phyloP scores from a whole-genome alignment of 2,329 filamentous ascomycete genomes.

The Ophiocordyceps polyrhachis-furcata region DNA sequence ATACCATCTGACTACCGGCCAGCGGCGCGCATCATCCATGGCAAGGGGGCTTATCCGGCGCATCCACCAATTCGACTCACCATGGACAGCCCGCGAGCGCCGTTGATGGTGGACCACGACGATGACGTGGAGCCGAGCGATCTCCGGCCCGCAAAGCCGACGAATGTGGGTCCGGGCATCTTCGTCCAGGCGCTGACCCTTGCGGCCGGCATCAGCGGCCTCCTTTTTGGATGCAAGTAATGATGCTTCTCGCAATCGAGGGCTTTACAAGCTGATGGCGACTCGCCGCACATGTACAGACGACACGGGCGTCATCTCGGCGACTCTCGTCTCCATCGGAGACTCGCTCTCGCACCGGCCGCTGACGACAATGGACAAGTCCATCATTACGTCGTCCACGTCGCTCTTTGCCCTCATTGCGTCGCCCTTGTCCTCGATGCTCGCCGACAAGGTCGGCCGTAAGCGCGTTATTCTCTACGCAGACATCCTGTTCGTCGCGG shows the following conservation, averaged over 20 bases:
- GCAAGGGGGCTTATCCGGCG: background rate
- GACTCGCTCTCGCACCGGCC: constrained; percentile 35
- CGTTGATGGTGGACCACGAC: constrained; percentile 15
- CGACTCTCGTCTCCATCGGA: constrained; percentile 45
- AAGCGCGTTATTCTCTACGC: constrained; percentile 44
- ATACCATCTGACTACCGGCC: no score
- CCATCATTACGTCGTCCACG: constrained; percentile 51
- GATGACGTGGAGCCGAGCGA: constrained; percentile 10
- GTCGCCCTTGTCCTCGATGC: constrained; percentile 44
- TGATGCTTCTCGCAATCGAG: background rate
- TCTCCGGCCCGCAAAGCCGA: constrained; percentile 9
- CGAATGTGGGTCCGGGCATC: constrained; percentile 18
- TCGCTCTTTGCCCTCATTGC: constrained; percentile 45
- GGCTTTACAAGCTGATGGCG: background rate
- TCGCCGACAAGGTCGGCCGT: constrained; percentile 43
- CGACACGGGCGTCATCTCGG: constrained; percentile 50
- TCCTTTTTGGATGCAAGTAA: constrained; percentile 47
- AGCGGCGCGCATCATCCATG: background rate
- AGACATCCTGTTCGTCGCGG: constrained; percentile 47
- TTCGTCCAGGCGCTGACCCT: constrained; percentile 45
- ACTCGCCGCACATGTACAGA: constrained; percentile 23
- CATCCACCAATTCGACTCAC: background rate
- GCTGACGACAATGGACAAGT: constrained; percentile 47
- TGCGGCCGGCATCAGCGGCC: constrained; percentile 46
- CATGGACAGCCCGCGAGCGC: constrained; percentile 14